These are phyloP conservation scores for Russula dissimulans DNA, from an alignment of 768 basidiomycete genomes.

Conservation along the genomic window DNA sequence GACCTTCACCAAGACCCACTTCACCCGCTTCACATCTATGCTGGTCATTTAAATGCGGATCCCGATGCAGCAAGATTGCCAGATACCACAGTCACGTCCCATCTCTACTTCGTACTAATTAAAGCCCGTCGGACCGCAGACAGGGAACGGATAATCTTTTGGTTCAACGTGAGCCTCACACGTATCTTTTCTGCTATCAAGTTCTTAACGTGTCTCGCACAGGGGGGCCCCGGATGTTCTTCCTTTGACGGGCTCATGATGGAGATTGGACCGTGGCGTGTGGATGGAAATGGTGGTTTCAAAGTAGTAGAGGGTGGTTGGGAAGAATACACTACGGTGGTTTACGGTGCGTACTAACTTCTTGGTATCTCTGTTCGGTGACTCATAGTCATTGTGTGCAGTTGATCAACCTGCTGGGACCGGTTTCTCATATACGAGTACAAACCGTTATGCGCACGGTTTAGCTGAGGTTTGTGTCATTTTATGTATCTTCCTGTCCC, in stretches of 20 bases:
- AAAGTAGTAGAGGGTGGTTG: slow-evolving; percentile 78
- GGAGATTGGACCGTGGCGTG: slow-evolving; percentile 92
- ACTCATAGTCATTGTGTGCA: slow-evolving; percentile 26
- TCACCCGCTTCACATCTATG: slow-evolving; percentile 69
- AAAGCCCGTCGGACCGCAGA: slow-evolving; percentile 86
- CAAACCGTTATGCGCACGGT: slow-evolving; percentile 76
- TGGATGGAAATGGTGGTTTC: slow-evolving; percentile 65
- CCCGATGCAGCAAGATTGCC: slow-evolving; percentile 44
- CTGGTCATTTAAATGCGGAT: slow-evolving; percentile 80
- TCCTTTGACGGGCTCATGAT: slow-evolving; percentile 97
- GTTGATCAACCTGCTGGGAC: slow-evolving; percentile 98
- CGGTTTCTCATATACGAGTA: slow-evolving; percentile 83
- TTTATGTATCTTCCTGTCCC: neutral
- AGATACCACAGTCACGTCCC: slow-evolving; percentile 56
- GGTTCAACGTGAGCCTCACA: slow-evolving; percentile 81
- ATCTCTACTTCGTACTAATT: slow-evolving; percentile 83
- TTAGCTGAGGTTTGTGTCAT: slow-evolving; percentile 46
- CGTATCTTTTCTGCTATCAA: neutral
- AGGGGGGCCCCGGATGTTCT: slow-evolving; percentile 97
- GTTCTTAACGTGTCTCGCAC: neutral
- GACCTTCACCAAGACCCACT: slow-evolving; percentile 64
- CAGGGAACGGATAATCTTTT: slow-evolving; percentile 82
- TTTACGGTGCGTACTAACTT: slow-evolving; percentile 60
- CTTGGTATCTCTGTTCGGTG: neutral
- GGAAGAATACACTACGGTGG: slow-evolving; percentile 94